Conservation (phyloP, 2,329 filamentous ascomycete species). For the Arthrobotrys entomopaga region DNA sequence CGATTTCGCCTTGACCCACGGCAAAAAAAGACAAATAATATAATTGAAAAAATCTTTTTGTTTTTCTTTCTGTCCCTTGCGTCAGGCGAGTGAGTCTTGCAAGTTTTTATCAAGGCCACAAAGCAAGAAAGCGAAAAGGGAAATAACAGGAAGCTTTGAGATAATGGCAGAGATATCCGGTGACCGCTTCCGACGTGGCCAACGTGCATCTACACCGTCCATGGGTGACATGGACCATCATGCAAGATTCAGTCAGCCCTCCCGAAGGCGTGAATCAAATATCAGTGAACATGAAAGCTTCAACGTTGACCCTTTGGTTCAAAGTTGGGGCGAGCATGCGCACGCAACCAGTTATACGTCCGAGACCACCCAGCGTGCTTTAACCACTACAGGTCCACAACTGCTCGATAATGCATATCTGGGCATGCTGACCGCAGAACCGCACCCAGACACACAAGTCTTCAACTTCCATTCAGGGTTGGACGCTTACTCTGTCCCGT, state of each 20-base stretch:
- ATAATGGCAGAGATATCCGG: conserved; percentile 53
- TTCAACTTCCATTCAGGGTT: conserved; percentile 54
- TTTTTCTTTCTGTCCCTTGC: conserved; percentile 5
- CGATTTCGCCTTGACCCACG: conserved; percentile 53
- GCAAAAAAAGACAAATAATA: conserved; percentile 41
- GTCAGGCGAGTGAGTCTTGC: conserved; percentile 42
- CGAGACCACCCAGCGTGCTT: conserved; percentile 52
- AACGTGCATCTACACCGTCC: conserved; percentile 51
- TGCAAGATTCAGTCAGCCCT: conserved; percentile 55
- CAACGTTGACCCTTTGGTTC: conserved; percentile 50
- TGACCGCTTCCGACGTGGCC: conserved; percentile 54
- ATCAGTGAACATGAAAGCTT: conserved; percentile 54
- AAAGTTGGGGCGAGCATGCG: conserved; percentile 49
- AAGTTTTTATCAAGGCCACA: conserved; percentile 13
- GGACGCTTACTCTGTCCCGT: conserved; percentile 54
- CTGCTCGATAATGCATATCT: conserved; percentile 55
- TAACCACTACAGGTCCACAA: conserved; percentile 53
- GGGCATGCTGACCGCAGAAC: conserved; percentile 55
- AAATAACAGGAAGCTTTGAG: conserved; percentile 8
- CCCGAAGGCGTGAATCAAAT: conserved; percentile 53
- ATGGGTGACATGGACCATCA: conserved; percentile 53
- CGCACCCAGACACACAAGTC: conserved; percentile 54
- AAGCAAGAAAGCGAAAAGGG: conserved; percentile 36
- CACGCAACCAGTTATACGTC: conserved; percentile 45
- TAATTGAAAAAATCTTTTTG: conserved; percentile 28